Base-by-base conservation (phyloP, 805 yeast genomes). In the Nadsonia fulvescens region DNA sequence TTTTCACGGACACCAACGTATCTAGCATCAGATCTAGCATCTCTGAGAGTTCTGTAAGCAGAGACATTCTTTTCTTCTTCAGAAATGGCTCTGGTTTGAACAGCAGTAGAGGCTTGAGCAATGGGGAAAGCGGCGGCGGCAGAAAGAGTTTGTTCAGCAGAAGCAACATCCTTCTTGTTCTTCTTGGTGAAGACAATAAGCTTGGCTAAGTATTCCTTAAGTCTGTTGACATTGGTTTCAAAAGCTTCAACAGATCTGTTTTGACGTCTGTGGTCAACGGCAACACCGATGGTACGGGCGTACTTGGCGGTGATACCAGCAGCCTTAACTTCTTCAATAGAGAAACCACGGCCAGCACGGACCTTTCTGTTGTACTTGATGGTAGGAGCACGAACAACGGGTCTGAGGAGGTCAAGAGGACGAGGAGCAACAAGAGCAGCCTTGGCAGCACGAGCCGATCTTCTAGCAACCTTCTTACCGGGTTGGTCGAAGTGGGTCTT, bases 401-500 rank as follows among this genome's bases (percentile, higher is more conserved):
- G 98, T 70, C 95, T 78, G 57, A 89, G 72, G 44, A 72, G 60
- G 59, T 89, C 98, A 57, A 89, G 66, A 52, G 98, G 98, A 58
- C 78, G 83, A 66, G 98, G 98, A 53, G 98, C 96, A 49, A 75
- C 63, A 58, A 66, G 66, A 51, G 94, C 93, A 50, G 94, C 93
- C 70, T 77, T 83, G 51, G 74, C 52, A 56, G 78, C 75, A 67
- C 98, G 81, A 46, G 93, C 76, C 46, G 65, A 67, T 69, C 98
- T 77, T 75, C 98, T 82, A 43, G 92, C 73, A 54, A 66, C 82
- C 75, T 89, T 89, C 75, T 86, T 82, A 62, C 98, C 98, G 56
- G 98, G 94, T 72, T 89, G 98, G 86, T 89, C 95, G 59, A 89
- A 77, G 82, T 91, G 98, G 54, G 81, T 94, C 62, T 70, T 79